Evolutionary conservation across 306 rosid genomes (phyloP).

Genomic region (Arachis hypogaea): DNA sequence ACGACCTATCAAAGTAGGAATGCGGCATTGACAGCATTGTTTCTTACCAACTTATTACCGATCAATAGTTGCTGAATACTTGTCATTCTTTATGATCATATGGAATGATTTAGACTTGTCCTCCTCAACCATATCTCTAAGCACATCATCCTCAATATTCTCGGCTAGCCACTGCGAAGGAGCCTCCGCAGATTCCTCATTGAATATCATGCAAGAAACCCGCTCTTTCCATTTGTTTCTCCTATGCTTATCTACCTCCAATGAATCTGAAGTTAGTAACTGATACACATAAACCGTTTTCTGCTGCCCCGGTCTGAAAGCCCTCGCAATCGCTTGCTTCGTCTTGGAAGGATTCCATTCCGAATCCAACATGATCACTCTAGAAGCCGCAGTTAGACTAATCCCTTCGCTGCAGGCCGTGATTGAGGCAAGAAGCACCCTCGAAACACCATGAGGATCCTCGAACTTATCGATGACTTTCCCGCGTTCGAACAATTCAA

Average conservation of each 20-base stretch:
- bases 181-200: constrained; percentile 91
- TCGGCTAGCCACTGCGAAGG: constrained; percentile 86
- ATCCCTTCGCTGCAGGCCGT: constrained; percentile 97
- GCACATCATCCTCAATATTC: constrained; percentile 86
- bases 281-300: constrained; percentile 88
- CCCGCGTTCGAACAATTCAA: constrained; percentile 88
- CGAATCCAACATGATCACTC: constrained; percentile 84
- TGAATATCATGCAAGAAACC: constrained; percentile 93
- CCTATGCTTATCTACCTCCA: constrained; percentile 79
- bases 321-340: constrained; percentile 92
- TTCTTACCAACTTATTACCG: neutral
- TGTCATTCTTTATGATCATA: constrained; percentile 91
- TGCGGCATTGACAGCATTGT: too few species aligned
- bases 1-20: too few species aligned
- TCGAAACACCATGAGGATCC: constrained; percentile 69
- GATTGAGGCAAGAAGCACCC: constrained; percentile 86
- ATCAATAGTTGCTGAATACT: constrained; percentile 64
- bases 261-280: constrained; percentile 72
- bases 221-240: constrained; percentile 93
- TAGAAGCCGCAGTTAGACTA: constrained; percentile 92
- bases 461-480: constrained; percentile 87
- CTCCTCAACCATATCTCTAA: constrained; percentile 89
- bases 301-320: constrained; percentile 92
- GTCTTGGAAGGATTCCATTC: constrained; percentile 99
- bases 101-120: constrained; percentile 78